phyloP scores from a whole-genome alignment of 2,329 filamentous ascomycete genomes.

The Neodidymelliopsis sp. region DNA sequence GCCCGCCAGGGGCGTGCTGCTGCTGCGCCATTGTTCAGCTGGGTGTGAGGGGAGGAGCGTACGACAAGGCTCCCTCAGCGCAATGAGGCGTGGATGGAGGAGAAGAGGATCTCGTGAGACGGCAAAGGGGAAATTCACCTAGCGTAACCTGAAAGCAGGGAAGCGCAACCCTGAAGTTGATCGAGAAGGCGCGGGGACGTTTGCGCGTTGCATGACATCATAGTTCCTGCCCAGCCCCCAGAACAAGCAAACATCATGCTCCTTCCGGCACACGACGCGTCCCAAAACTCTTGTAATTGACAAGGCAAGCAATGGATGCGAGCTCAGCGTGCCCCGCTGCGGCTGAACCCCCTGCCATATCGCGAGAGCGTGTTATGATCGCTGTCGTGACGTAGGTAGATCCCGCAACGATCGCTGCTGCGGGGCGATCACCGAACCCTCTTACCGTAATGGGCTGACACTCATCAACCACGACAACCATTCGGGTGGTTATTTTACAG shows the following conservation, averaged over 20 bases:
- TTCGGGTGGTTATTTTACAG: no score
- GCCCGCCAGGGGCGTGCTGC: conserved; percentile 63
- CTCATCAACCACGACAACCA: conserved; percentile 10
- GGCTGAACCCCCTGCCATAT: conserved; percentile 12
- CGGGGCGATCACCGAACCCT: conserved; percentile 9
- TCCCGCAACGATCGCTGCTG: conserved; percentile 15
- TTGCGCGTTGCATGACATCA: conserved; percentile 28
- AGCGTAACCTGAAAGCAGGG: conserved; percentile 19
- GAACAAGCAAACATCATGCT: conserved; percentile 11
- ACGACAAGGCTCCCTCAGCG: conserved; percentile 8
- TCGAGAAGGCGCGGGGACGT: conserved; percentile 8
- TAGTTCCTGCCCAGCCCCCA: neutral
- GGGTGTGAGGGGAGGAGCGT: neutral
- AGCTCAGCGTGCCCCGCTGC: conserved; percentile 7
- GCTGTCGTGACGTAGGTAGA: conserved; percentile 26
- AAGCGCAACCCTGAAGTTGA: conserved; percentile 14
- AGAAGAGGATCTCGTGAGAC: neutral
- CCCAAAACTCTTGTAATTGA: neutral
- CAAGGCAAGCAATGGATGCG: conserved; percentile 7
- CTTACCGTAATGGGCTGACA: conserved; percentile 14
- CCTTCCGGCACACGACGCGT: conserved; percentile 1
- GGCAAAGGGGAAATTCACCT: neutral
- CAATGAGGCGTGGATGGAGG: conserved; percentile 19
- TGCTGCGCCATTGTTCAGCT: conserved; percentile 54
- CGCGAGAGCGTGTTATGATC: conserved; percentile 17